phyloP scores from a whole-genome alignment of 176 grass and related monocot genomes.

The Echinochloa phyllopogon region DNA sequence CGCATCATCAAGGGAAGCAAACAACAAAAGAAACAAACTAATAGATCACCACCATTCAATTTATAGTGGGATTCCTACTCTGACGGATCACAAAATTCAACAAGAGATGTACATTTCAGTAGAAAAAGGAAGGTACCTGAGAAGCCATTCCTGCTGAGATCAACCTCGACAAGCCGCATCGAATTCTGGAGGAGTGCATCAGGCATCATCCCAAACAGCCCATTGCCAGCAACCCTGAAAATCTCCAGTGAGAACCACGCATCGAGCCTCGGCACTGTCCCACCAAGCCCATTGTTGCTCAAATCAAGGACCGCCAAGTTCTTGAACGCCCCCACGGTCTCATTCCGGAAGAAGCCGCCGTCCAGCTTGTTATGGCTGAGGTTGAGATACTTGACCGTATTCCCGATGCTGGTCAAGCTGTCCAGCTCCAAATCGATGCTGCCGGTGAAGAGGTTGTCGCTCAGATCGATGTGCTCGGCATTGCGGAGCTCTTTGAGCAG shows the following conservation, averaged over 20 bases:
- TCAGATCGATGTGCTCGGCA: slow-evolving; percentile 79
- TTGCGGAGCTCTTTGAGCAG: slow-evolving; percentile 76
- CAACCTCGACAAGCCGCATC: slow-evolving; percentile 72
- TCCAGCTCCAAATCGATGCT: slow-evolving; percentile 51
- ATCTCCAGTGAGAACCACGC: slow-evolving; percentile 76
- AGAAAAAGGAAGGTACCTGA: slow-evolving; percentile 66
- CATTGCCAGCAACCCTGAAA: slow-evolving; percentile 64
- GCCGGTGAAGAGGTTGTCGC: slow-evolving; percentile 80
- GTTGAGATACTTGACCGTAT: slow-evolving; percentile 92
- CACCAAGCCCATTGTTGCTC: slow-evolving; percentile 73
- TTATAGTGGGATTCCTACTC: not conserved
- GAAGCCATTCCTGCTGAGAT: slow-evolving; percentile 94
- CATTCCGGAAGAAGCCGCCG: slow-evolving; percentile 68
- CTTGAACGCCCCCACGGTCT: slow-evolving; percentile 76
- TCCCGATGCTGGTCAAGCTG: slow-evolving; percentile 69
- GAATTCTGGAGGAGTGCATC: slow-evolving; percentile 68
- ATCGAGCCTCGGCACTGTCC: slow-evolving; percentile 65
- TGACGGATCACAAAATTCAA: slow-evolving; percentile 10
- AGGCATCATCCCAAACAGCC: slow-evolving; percentile 72
- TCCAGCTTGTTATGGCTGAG: slow-evolving; percentile 79
- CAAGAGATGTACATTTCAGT: slow-evolving; percentile 13
- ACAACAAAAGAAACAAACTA: not conserved
- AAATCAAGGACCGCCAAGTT: slow-evolving; percentile 88
- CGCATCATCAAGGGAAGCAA: slow-evolving; percentile 14
- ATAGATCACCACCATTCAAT: slow-evolving; percentile 14